Evolutionary conservation across 129 eudicot species (phyloP).

Genomic region (Lonicera japonica): DNA sequence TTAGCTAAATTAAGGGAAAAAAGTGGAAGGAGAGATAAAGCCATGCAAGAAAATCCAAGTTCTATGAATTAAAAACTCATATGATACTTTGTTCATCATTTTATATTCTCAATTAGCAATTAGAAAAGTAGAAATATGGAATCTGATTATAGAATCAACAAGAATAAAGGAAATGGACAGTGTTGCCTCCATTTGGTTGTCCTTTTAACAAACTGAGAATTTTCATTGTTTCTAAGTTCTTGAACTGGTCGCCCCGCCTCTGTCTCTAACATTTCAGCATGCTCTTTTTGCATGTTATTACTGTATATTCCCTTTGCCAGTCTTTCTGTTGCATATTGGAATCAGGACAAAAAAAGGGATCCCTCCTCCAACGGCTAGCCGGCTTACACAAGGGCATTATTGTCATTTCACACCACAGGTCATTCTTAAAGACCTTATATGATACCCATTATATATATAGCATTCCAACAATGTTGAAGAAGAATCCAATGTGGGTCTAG

Average conservation of each 20-base stretch:
- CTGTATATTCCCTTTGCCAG: background rate
- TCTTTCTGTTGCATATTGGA: background rate
- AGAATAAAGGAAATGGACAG: background rate
- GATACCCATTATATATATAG: background rate
- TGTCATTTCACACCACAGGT: background rate
- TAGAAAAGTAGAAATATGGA: background rate
- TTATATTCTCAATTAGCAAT: background rate
- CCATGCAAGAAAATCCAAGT: background rate
- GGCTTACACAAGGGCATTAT: background rate
- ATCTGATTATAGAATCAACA: background rate
- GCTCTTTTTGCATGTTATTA: background rate
- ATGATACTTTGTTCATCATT: background rate
- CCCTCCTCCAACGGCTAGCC: background rate
- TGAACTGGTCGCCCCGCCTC: conserved; percentile 20
- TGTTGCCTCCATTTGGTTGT: conserved; percentile 16
- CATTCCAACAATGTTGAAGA: conserved; percentile 14
- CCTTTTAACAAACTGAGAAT: background rate
- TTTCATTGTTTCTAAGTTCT: conserved; percentile 18
- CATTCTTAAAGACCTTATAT: background rate
- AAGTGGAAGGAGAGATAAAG: too few relatives aligned
- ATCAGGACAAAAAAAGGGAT: background rate
- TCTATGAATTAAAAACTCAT: background rate
- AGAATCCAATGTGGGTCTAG: background rate
- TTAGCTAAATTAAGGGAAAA: too few relatives aligned
- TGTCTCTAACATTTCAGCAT: background rate